These are phyloP conservation scores for Haplosporangium sp. DNA, from an alignment of 371 early-diverging fungal genomes.

Conservation along the genomic window DNA sequence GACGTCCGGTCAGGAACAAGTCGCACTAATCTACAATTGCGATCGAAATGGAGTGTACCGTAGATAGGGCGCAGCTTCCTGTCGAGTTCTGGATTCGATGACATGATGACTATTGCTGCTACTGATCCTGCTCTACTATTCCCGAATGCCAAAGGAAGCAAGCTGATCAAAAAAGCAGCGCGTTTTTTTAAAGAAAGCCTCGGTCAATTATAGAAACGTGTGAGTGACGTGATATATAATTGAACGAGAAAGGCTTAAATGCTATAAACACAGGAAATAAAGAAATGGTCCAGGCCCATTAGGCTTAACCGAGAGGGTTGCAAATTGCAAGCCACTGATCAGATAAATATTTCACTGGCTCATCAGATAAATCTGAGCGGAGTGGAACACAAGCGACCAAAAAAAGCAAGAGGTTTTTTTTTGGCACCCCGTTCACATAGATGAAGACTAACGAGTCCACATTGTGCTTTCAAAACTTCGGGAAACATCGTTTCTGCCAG, in stretches of 20 bases:
- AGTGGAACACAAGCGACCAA: not conserved
- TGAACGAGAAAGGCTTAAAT: not conserved
- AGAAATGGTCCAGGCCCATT: too few species aligned
- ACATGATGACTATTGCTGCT: conserved; percentile 13
- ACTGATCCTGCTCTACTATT: not conserved
- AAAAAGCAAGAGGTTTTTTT: not conserved
- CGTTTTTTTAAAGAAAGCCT: not conserved
- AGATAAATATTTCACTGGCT: not conserved
- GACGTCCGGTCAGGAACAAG: too few species aligned
- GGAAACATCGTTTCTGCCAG: too few species aligned
- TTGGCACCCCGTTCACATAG: not conserved
- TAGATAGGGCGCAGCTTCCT: conserved; percentile 52
- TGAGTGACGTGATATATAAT: not conserved
- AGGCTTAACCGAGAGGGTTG: not conserved
- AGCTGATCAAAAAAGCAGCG: too few species aligned
- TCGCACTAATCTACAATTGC: too few species aligned
- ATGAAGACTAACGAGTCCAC: too few species aligned
- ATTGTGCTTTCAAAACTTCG: too few species aligned
- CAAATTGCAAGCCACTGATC: not conserved
- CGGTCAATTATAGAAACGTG: not conserved
- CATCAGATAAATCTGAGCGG: not conserved
- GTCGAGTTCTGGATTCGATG: conserved; percentile 41
- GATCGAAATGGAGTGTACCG: conserved; percentile 18
- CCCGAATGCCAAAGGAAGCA: too few species aligned
- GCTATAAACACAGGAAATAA: too few species aligned